Evolutionary conservation across 352 stramenopile species (phyloP).

Genomic region (Stephanocyclus meneghinianus): DNA sequence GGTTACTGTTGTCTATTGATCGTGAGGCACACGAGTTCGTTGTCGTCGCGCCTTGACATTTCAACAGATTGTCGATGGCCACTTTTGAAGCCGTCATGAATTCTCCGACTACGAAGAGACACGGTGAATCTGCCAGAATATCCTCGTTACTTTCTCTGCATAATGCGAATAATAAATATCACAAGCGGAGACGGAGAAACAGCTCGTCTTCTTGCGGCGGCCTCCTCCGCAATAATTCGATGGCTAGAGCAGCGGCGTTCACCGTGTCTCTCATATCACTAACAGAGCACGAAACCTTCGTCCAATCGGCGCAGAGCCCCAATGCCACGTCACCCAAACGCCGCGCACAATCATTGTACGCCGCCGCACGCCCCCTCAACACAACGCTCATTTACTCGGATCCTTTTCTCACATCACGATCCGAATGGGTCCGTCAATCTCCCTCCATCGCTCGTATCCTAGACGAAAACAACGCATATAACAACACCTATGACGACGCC

Average conservation of each 20-base stretch:
- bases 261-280: background rate
- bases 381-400: background rate
- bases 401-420: background rate
- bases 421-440: background rate
- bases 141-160: too few species aligned
- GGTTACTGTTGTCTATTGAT: too few species aligned
- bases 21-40: too few species aligned
- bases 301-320: background rate
- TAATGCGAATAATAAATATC: too few species aligned
- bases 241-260: background rate
- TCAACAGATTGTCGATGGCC: too few species aligned
- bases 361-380: background rate
- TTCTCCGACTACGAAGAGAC: too few species aligned
- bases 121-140: too few species aligned
- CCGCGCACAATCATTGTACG: background rate
- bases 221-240: background rate
- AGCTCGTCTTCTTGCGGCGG: background rate
- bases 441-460: constrained; percentile 3
- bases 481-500: constrained; percentile 1
- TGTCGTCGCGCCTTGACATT: too few species aligned
- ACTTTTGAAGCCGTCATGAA: too few species aligned
- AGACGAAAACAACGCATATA: constrained; percentile 1
- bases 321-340: background rate
- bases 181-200: background rate
- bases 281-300: background rate